phyloP scores from a whole-genome alignment of 202 grass and related monocot genomes.

The Carex sylvatica region DNA sequence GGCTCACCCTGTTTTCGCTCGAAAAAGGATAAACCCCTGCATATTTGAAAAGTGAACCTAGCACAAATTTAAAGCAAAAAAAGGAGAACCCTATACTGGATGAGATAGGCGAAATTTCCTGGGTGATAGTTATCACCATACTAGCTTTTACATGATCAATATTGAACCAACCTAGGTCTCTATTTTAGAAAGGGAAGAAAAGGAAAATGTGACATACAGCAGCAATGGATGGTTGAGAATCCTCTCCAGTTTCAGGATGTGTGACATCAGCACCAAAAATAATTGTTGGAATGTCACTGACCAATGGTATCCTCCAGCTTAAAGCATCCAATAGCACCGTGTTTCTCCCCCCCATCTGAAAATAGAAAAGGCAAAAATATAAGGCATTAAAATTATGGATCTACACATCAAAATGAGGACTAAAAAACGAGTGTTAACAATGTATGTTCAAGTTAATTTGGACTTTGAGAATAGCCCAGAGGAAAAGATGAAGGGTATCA shows the following conservation, averaged over 20 bases:
- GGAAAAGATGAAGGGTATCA: background rate
- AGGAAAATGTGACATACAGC: constrained; percentile 47
- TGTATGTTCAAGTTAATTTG: background rate
- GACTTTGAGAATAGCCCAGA: background rate
- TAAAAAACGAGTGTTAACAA: background rate
- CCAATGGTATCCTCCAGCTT: constrained; percentile 94
- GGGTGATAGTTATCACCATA: too few relatives aligned
- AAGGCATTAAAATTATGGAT: background rate
- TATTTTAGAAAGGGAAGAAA: background rate
- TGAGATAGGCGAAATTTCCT: too few relatives aligned
- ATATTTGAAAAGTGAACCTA: too few relatives aligned
- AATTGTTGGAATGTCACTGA: constrained; percentile 98
- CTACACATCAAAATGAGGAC: constrained; percentile 3
- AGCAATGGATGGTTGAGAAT: constrained; percentile 92
- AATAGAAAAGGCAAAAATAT: constrained; percentile 2
- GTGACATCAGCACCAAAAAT: constrained; percentile 99
- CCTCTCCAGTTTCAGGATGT: constrained; percentile 96
- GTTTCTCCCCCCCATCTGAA: constrained; percentile 98
- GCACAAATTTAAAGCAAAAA: too few relatives aligned
- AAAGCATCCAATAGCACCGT: constrained; percentile 86
- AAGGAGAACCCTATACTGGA: too few relatives aligned
- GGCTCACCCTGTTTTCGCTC: too few relatives aligned
- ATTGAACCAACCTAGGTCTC: background rate
- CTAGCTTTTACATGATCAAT: background rate
- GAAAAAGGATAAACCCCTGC: too few relatives aligned